Evolutionary conservation across 2,329 filamentous ascomycete species (phyloP).

Genomic region (Diplodia intermedia): DNA sequence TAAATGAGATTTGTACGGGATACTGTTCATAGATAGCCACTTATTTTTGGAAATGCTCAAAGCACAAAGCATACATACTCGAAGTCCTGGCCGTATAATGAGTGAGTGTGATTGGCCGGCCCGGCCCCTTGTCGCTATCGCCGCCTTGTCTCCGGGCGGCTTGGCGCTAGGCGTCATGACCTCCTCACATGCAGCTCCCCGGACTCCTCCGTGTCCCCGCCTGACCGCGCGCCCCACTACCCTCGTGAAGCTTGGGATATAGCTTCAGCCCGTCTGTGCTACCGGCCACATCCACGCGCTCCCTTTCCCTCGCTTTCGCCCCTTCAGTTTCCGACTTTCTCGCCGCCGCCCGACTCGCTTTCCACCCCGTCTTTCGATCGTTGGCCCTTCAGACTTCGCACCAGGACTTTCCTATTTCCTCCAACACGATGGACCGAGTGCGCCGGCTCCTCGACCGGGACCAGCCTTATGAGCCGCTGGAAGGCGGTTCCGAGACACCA

Average conservation of each 20-base stretch:
- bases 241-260: conserved; percentile 19
- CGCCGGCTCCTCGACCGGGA: conserved; percentile 42
- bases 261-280: neutral
- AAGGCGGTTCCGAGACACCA: conserved; percentile 46
- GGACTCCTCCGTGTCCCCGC: conserved; percentile 3
- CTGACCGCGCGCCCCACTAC: conserved; percentile 12
- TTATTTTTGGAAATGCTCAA: too few relatives aligned
- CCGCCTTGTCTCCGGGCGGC: conserved; percentile 20
- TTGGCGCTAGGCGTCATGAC: conserved; percentile 28
- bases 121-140: conserved; percentile 15
- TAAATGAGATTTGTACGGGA: neutral
- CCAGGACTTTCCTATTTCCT: neutral
- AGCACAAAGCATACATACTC: too few relatives aligned
- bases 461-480: conserved; percentile 47
- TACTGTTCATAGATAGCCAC: too few relatives aligned
- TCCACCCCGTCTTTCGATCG: neutral
- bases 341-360: neutral
- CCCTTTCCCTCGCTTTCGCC: neutral
- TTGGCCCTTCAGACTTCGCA: neutral
- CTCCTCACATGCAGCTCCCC: conserved; percentile 22
- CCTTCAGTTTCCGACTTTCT: neutral
- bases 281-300: neutral
- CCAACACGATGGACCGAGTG: conserved; percentile 45
- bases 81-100: neutral
- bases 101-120: neutral